A percentile compares a stretch with the other conserved stretches of the same genome.
Conservation (phyloP, 768 basidiomycete genomes). For the Tubosaeta sp. region DNA sequence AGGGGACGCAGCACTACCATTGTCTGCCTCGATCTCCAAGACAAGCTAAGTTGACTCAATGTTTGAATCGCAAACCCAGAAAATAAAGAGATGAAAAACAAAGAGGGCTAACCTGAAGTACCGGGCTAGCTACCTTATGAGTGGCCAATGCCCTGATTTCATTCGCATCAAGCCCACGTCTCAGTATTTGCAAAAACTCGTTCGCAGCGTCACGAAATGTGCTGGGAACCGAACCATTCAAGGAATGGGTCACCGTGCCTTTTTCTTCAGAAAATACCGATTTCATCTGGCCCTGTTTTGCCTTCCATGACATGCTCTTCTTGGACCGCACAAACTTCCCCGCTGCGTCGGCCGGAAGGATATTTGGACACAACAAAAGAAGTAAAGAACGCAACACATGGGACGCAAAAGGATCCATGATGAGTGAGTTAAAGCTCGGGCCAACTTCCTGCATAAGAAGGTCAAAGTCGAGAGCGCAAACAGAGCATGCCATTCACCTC, state of each 20-base stretch:
- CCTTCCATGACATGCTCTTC: conserved; percentile 79
- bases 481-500: conserved; percentile 43
- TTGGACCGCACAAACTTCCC: conserved; percentile 66
- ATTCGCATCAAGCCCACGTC: conserved; percentile 54
- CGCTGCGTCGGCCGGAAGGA: conserved; percentile 38
- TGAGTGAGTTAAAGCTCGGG: conserved; percentile 54
- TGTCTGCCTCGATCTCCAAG: conserved; percentile 76
- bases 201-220: conserved; percentile 46
- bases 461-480: conserved; percentile 14
- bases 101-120: conserved; percentile 53
- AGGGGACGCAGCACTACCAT: conserved; percentile 49
- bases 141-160: conserved; percentile 76
- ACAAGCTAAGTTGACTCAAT: conserved; percentile 51
- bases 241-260: conserved; percentile 32
- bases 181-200: conserved; percentile 48
- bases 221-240: conserved; percentile 32
- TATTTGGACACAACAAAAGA: conserved; percentile 64
- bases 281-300: conserved; percentile 74
- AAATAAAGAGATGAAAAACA: neutral
- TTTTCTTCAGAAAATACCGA: conserved; percentile 61
- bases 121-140: conserved; percentile 72
- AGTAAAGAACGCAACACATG: conserved; percentile 84
- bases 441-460: conserved; percentile 57
- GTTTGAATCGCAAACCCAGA: conserved; percentile 6
- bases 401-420: conserved; percentile 87